Conservation (phyloP, 2,329 filamentous ascomycete species). For the Sporothrix brunneoviolacea region DNA sequence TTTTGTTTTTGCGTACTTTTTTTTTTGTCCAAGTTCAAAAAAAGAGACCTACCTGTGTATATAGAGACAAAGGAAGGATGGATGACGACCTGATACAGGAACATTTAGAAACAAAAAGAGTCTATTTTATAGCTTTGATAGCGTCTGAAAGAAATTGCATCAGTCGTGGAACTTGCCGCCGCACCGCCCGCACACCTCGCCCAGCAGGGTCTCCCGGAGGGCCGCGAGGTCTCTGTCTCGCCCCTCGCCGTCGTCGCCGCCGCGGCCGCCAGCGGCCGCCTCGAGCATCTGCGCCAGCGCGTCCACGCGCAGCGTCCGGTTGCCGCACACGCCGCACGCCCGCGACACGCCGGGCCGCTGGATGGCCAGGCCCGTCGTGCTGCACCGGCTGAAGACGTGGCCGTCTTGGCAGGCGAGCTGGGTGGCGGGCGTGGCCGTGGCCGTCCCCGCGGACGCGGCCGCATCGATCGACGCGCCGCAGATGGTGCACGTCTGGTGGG, state of each 20-base stretch:
- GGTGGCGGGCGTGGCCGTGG: no score
- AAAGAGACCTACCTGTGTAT: not conserved
- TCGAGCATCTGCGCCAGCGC: conserved; percentile 31
- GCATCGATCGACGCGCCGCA: conserved; percentile 30
- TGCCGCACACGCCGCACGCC: conserved; percentile 48
- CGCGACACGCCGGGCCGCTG: conserved; percentile 46
- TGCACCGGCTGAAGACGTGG: conserved; percentile 44
- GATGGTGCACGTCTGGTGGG: conserved; percentile 40
- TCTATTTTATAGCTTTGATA: no score
- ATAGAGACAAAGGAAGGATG: not conserved
- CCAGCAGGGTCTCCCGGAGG: conserved; percentile 17
- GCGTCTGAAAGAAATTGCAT: no score
- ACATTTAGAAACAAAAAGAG: not conserved
- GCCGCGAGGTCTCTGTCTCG: conserved; percentile 11
- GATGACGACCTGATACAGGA: no score
- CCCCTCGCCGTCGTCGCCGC: conserved; percentile 14
- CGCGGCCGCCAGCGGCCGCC: not conserved
- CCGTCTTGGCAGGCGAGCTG: conserved; percentile 30
- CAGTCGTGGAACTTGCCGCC: conserved; percentile 32
- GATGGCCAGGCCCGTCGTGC: conserved; percentile 48
- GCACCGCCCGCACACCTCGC: conserved; percentile 27
- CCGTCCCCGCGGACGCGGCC: not conserved
- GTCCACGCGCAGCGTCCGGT: conserved; percentile 41
- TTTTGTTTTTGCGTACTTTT: not conserved
- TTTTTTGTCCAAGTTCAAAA: not conserved